Percentiles rank a stretch among this genome's conserved stretches.
Evolutionary conservation across 2,329 filamentous ascomycete species (phyloP).

Genomic region (Lizonia empirigonia): DNA sequence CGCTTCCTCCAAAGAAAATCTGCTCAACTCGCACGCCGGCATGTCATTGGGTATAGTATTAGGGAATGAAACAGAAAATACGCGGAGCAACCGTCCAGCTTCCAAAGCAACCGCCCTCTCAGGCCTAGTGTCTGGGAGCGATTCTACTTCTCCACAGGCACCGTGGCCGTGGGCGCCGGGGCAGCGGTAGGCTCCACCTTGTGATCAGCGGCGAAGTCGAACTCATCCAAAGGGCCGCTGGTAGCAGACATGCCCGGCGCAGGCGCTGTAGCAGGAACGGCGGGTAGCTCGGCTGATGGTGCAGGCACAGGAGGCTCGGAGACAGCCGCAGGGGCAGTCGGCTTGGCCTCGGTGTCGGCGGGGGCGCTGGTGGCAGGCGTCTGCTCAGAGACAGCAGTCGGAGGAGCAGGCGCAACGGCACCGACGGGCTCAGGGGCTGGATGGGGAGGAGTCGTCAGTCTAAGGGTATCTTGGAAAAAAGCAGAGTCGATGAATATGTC

Average conservation of each 20-base stretch:
- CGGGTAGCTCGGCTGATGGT: conserved; percentile 11
- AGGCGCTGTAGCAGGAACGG: conserved; percentile 32
- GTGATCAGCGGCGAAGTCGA: conserved; percentile 33
- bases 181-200: conserved; percentile 26
- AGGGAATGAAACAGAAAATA: conserved; percentile 26
- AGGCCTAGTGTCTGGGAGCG: not conserved
- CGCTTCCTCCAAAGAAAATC: not conserved
- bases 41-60: conserved; percentile 43
- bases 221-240: conserved; percentile 46
- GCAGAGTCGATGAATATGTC: conserved; percentile 8
- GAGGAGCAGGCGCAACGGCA: conserved; percentile 37
- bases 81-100: conserved; percentile 2
- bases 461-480: conserved; percentile 24
- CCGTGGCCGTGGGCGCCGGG: conserved; percentile 17
- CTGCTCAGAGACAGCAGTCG: conserved; percentile 36
- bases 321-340: conserved; percentile 14
- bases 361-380: conserved; percentile 25
- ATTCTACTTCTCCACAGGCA: conserved; percentile 15
- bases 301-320: conserved; percentile 14
- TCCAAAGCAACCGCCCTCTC: not conserved
- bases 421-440: conserved; percentile 43
- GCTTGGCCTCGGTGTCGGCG: conserved; percentile 25
- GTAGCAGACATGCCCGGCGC: conserved; percentile 49
- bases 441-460: conserved; percentile 29
- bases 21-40: conserved; percentile 22